Percentiles rank a stretch among this genome's conserved stretches.
These are phyloP conservation scores for Allomyces javanicus DNA, from an alignment of 192 early-diverging fungal genomes.

Conservation along the genomic window DNA sequence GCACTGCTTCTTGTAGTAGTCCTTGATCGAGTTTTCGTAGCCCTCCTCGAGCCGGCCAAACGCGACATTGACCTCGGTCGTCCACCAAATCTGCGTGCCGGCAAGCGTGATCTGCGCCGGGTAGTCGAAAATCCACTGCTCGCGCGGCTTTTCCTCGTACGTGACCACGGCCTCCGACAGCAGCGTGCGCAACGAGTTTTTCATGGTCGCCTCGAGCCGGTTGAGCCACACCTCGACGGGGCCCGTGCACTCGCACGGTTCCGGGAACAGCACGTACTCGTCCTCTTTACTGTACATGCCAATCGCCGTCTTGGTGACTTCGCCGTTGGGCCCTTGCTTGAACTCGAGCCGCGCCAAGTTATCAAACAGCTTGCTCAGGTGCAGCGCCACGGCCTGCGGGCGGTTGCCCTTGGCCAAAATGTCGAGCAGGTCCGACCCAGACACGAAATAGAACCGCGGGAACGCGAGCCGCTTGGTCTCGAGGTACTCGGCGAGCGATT, in stretches of 20 bases:
- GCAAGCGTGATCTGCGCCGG: slow-evolving; percentile 42
- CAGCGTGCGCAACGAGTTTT: slow-evolving; percentile 52
- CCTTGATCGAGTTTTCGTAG: slow-evolving; percentile 45
- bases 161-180: slow-evolving; percentile 26
- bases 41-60: slow-evolving; percentile 41
- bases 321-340: slow-evolving; percentile 55
- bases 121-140: slow-evolving; percentile 50
- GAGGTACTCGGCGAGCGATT: slow-evolving; percentile 94
- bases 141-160: slow-evolving; percentile 48
- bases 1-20: slow-evolving; percentile 51
- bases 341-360: slow-evolving; percentile 37
- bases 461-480: slow-evolving; percentile 91
- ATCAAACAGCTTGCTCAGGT: slow-evolving; percentile 99
- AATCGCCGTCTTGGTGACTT: slow-evolving; percentile 47
- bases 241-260: slow-evolving; percentile 52
- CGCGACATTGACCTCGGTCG: slow-evolving; percentile 43
- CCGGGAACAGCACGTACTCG: slow-evolving; percentile 68
- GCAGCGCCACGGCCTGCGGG: slow-evolving; percentile 82
- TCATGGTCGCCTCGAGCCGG: slow-evolving; percentile 83
- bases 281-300: slow-evolving; percentile 88
- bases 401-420: slow-evolving; percentile 98
- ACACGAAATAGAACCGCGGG: slow-evolving; percentile 99
- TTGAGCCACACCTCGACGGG: slow-evolving; percentile 97
- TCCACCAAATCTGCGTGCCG: slow-evolving; percentile 48
- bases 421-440: slow-evolving; percentile 98